Percentiles rank a stretch among this genome's conserved stretches.
These are phyloP conservation scores for Marsdenia floribunda DNA, from an alignment of 257 asterid species.

Conservation along the genomic window DNA sequence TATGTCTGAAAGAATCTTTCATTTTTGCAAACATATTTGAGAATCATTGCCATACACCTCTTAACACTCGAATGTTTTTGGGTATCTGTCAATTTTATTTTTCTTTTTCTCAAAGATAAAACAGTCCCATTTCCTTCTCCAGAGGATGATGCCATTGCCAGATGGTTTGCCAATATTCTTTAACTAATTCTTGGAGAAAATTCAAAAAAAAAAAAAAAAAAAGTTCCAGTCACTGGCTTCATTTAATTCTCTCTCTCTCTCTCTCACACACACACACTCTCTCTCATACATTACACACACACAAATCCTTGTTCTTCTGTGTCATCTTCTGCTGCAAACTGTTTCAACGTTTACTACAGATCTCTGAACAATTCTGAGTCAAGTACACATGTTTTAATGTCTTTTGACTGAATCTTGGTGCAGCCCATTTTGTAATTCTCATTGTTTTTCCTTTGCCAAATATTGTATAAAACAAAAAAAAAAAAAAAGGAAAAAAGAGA, in stretches of 20 bases:
- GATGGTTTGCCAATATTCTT: not conserved
- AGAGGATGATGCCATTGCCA: not conserved
- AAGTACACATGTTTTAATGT: not conserved
- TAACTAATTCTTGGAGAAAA: not conserved
- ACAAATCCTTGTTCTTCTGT: too few relatives aligned
- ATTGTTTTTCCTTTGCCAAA: not conserved
- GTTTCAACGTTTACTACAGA: slow-evolving; percentile 1
- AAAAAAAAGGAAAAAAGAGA: not conserved
- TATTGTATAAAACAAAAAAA: too few relatives aligned
- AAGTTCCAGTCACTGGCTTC: not conserved
- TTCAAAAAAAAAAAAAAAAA: not conserved
- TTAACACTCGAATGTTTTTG: not conserved
- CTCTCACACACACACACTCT: not conserved
- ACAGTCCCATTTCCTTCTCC: not conserved
- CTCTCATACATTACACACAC: too few relatives aligned
- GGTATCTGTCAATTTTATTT: not conserved
- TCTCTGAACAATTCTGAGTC: slow-evolving; percentile 6
- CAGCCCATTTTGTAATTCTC: not conserved
- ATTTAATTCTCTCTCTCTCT: not conserved
- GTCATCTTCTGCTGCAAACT: not conserved
- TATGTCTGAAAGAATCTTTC: not conserved
- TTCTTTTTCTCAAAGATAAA: not conserved
- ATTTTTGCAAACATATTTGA: not conserved
- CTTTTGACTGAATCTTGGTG: not conserved
- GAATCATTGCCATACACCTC: not conserved